Conservation (phyloP, 305 asterid genomes). For the Fraxinus baroniana region DNA sequence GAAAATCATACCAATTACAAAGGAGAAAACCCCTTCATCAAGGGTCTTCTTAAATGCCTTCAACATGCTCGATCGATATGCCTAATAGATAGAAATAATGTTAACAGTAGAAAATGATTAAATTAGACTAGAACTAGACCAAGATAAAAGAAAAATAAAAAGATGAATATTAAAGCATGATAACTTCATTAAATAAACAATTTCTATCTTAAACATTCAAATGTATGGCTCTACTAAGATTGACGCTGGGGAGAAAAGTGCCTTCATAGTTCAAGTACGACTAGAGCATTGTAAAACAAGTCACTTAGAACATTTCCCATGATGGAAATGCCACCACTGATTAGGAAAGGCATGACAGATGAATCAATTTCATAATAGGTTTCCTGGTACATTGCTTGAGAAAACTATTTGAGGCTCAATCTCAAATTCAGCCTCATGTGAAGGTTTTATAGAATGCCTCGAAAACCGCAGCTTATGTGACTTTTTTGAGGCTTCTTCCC, state of each 20-base stretch:
- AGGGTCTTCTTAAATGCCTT: conserved; percentile 97
- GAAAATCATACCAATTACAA: conserved; percentile 82
- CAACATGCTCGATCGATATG: conserved; percentile 98
- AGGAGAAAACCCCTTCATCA: conserved; percentile 92
- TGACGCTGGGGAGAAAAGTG: neutral
- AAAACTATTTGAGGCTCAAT: neutral
- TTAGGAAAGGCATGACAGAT: neutral
- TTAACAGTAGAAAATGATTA: conserved; percentile 22
- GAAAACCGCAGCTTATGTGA: neutral
- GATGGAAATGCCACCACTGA: neutral
- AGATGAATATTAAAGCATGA: conserved; percentile 6
- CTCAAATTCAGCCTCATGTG: neutral
- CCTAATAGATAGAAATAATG: conserved; percentile 48
- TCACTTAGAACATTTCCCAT: neutral
- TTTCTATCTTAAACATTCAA: neutral
- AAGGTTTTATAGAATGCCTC: neutral
- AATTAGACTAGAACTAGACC: conserved; percentile 12
- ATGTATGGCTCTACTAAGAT: neutral
- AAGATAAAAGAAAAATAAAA: conserved; percentile 13
- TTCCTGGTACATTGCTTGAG: neutral
- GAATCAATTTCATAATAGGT: neutral
- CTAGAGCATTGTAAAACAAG: neutral
- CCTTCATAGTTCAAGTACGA: neutral
- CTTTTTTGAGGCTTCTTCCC: neutral
- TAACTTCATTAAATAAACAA: neutral